Evolutionary conservation across 2,329 filamentous ascomycete species (phyloP), one percentile per base, ranked within the genome.

Genomic region (Dissoconium aciculare): DNA sequence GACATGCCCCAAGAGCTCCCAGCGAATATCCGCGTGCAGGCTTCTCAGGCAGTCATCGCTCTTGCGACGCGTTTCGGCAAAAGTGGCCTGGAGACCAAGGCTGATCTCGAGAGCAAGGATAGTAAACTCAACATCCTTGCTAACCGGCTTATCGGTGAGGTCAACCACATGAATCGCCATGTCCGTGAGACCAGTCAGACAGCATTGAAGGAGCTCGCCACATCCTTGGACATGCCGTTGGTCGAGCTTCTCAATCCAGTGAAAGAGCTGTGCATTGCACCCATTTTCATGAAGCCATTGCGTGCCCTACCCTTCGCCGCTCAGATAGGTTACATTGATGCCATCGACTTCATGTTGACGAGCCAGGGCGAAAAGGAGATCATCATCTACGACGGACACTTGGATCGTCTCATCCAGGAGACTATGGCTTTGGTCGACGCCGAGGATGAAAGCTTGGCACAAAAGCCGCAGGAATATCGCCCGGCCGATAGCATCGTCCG

Each of bases 321-420:
- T 3, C 91, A 98, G 58, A 98, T 98, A 43, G 91, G 89, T 3
- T 95, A 92, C 50, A 94, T 99, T 44, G 91, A 98, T 52, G 89
- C 89, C 1, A 84, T 98, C 50, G 93, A 83, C 0, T 98, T 91
- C 55, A 91, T 91, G 50, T 71, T 99, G 60, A 77, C 78, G 34
- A 66, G 98, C 28, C 87, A 91, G 52, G 74, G 78, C 28, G 79
- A 89, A 41, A 40, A 42, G 30, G 41, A 44, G 19, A 87, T 94
- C 47, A 74, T 98, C 15, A 73, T 77, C 5, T 93, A 95, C 52
- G 89, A 94, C 42, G 87, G 95, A 29, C 75, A 85, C 40, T 66
- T 95, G 15, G 92, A 89, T 43, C 72, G 89, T 26, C 63, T 98
- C 25, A 67, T 98, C 36, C 80, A 91, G 70, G 89, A 99, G 57